Conservation (phyloP, 257 asterid genomes). For the Jasminum sambac region DNA sequence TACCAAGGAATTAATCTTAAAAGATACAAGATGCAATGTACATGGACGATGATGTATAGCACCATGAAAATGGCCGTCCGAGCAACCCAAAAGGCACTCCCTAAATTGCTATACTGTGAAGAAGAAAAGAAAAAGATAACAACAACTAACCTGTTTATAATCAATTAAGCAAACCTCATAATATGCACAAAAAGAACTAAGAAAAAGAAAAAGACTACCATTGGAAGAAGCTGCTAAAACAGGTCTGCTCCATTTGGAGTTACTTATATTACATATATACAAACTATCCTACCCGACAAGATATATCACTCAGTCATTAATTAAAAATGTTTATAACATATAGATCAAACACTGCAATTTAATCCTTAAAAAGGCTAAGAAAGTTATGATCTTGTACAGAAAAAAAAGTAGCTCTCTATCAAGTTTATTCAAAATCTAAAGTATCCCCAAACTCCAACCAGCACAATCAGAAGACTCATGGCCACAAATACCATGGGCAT, state of each 20-base stretch:
- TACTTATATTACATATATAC: slow-evolving; percentile 23
- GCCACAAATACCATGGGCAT: slow-evolving; percentile 49
- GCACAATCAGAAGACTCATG: slow-evolving; percentile 37
- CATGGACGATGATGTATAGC: not conserved
- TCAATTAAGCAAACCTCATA: no score
- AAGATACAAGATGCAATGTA: not conserved
- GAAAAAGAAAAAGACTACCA: not conserved
- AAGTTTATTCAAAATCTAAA: slow-evolving; percentile 25
- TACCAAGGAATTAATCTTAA: not conserved
- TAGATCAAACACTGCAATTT: slow-evolving; percentile 5
- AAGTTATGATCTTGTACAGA: slow-evolving; percentile 26
- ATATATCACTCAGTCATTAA: slow-evolving; percentile 17
- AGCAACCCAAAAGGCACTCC: not conserved
- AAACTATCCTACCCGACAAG: slow-evolving; percentile 4
- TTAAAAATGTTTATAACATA: not conserved
- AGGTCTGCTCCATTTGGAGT: not conserved
- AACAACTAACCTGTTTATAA: not conserved
- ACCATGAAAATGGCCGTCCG: not conserved
- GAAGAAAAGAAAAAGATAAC: not conserved
- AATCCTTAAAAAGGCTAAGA: slow-evolving; percentile 30
- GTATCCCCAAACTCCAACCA: slow-evolving; percentile 42
- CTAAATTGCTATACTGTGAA: slow-evolving; percentile 5
- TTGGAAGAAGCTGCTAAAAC: not conserved
- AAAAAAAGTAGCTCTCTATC: slow-evolving; percentile 3
- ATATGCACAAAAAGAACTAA: no score